Evolutionary conservation across 306 rosid genomes (phyloP).

Genomic region (Corylus americana): DNA sequence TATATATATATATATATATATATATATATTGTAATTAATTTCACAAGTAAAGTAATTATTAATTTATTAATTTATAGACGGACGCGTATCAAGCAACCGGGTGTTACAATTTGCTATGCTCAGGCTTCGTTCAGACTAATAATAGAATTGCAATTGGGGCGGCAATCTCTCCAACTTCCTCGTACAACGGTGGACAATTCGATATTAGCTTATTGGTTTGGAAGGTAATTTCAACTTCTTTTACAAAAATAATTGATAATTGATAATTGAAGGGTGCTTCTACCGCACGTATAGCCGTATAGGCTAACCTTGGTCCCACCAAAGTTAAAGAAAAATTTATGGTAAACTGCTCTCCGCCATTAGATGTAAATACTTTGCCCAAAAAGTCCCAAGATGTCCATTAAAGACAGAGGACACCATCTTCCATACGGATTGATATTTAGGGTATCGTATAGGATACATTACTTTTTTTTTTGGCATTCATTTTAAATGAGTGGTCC

Average conservation of each 20-base stretch:
- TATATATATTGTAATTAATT: not conserved
- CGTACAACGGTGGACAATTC: slow-evolving; percentile 78
- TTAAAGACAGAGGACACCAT: not conserved
- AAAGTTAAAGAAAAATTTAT: slow-evolving; percentile 13
- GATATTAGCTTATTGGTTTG: slow-evolving; percentile 85
- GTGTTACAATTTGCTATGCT: slow-evolving; percentile 85
- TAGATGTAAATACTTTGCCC: slow-evolving; percentile 25
- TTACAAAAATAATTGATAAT: too few species aligned
- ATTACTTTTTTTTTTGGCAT: too few species aligned
- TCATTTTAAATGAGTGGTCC: too few species aligned
- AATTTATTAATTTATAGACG: slow-evolving; percentile 46
- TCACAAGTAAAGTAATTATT: not conserved
- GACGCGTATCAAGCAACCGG: slow-evolving; percentile 99
- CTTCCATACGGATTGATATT: not conserved
- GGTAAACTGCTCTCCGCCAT: slow-evolving; percentile 27
- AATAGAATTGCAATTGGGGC: slow-evolving; percentile 90
- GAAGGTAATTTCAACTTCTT: slow-evolving; percentile 61
- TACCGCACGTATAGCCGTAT: too few species aligned
- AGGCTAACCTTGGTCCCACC: slow-evolving; percentile 23
- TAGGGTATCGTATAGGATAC: too few species aligned
- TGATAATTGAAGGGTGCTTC: too few species aligned
- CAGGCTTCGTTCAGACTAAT: slow-evolving; percentile 94
- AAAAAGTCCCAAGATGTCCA: slow-evolving; percentile 18
- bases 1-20: not conserved
- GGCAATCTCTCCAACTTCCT: slow-evolving; percentile 90